phyloP scores from a whole-genome alignment of 2,329 filamentous ascomycete species.

The Mycocentrospora acerina region DNA sequence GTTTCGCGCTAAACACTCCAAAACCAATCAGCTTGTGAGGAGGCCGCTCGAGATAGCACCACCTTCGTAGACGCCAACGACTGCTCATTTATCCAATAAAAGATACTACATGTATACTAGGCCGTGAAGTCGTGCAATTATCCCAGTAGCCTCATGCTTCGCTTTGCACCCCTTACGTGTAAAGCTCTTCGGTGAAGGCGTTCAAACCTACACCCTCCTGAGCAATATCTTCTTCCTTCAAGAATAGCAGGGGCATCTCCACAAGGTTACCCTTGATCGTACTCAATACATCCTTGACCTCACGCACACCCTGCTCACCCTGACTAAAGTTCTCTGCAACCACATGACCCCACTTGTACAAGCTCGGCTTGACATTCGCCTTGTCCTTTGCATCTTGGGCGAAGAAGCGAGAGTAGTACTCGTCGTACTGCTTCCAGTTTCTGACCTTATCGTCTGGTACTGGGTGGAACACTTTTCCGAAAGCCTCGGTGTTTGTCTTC shows the following conservation, averaged over 20 bases:
- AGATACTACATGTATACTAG: no score
- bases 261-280: slow-evolving; percentile 64
- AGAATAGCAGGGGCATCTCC: slow-evolving; percentile 88
- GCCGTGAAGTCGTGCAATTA: no score
- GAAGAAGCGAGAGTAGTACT: slow-evolving; percentile 70
- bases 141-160: no score
- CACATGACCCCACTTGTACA: slow-evolving; percentile 84
- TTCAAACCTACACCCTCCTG: slow-evolving; percentile 70
- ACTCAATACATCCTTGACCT: slow-evolving; percentile 69
- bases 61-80: no score
- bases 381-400: slow-evolving; percentile 46
- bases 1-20: no score
- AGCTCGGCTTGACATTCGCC: slow-evolving; percentile 50
- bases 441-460: slow-evolving; percentile 69
- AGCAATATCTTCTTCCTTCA: slow-evolving; percentile 83
- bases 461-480: slow-evolving; percentile 77
- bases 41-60: no score
- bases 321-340: slow-evolving; percentile 57
- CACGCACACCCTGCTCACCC: slow-evolving; percentile 45
- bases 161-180: no score
- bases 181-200: slow-evolving; percentile 51
- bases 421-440: slow-evolving; percentile 72
- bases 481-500: slow-evolving; percentile 75
- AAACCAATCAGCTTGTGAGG: no score
- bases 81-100: no score